These are phyloP conservation scores for Lentinula sp. DNA, from an alignment of 768 basidiomycete genomes.

Conservation along the genomic window DNA sequence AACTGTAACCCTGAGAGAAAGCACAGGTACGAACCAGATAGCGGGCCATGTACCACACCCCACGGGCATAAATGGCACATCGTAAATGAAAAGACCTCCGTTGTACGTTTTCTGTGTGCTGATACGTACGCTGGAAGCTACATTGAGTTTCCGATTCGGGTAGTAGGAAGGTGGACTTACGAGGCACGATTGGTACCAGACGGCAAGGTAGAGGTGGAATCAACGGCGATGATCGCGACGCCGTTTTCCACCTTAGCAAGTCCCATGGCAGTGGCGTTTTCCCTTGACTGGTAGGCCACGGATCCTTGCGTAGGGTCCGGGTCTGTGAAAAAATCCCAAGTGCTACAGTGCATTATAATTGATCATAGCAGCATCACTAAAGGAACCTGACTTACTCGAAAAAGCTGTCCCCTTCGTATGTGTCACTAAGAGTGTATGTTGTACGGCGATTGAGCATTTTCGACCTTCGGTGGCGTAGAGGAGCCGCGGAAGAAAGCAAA, in stretches of 20 bases:
- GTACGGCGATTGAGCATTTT: background rate
- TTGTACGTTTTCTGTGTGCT: slow-evolving; percentile 35
- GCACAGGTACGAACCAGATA: slow-evolving; percentile 17
- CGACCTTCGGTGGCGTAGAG: background rate
- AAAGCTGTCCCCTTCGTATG: background rate
- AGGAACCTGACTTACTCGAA: background rate
- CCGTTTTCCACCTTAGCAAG: background rate
- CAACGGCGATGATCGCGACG: background rate
- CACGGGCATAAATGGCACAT: slow-evolving; percentile 42
- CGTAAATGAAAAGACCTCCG: slow-evolving; percentile 46
- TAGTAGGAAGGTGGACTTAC: background rate
- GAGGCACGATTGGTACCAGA: slow-evolving; percentile 2
- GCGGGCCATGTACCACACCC: slow-evolving; percentile 51
- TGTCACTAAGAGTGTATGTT: background rate
- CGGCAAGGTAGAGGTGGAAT: background rate
- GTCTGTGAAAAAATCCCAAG: background rate
- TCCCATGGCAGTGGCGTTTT: background rate
- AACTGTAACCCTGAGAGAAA: background rate
- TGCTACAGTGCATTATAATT: background rate
- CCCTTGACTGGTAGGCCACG: background rate
- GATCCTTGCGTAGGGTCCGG: background rate
- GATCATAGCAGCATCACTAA: background rate
- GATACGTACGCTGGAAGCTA: slow-evolving; percentile 38
- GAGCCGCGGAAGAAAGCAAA: background rate
- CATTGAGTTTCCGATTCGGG: too few species aligned